Conservation (phyloP, 2,329 filamentous ascomycete genomes). For the Hysterium pulicare region DNA sequence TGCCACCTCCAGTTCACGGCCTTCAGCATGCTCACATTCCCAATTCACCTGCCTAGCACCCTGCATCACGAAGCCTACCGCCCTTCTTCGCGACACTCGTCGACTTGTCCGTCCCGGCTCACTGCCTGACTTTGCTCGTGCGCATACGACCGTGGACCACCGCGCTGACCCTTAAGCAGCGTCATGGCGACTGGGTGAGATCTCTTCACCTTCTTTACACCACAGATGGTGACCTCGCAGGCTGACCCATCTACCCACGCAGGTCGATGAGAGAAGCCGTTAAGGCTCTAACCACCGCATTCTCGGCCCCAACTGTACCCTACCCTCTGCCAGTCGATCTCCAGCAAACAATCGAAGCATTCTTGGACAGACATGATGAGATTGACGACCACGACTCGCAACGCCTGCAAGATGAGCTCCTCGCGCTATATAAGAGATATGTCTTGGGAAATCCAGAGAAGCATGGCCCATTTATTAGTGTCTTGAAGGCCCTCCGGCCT, state of each 20-base stretch:
- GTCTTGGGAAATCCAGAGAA: constrained; percentile 57
- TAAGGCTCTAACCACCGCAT: constrained; percentile 44
- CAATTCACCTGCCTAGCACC: too few relatives aligned
- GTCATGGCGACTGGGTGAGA: too few relatives aligned
- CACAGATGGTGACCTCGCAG: too few relatives aligned
- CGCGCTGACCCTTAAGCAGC: too few relatives aligned
- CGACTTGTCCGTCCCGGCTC: too few relatives aligned
- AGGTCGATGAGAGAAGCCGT: constrained; percentile 50
- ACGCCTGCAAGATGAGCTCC: constrained; percentile 69
- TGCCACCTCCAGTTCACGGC: too few relatives aligned
- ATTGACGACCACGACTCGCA: constrained; percentile 68
- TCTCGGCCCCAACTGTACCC: constrained; percentile 39
- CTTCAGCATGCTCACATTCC: too few relatives aligned
- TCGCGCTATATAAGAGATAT: constrained; percentile 62
- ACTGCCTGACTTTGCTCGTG: too few relatives aligned
- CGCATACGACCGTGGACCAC: too few relatives aligned
- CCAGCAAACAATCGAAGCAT: constrained; percentile 59
- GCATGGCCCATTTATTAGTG: constrained; percentile 65
- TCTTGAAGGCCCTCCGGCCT: constrained; percentile 63
- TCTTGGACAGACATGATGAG: constrained; percentile 64
- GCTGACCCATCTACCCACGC: constrained; percentile 9
- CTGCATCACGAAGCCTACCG: too few relatives aligned
- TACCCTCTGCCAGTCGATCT: constrained; percentile 66
- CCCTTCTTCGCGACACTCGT: too few relatives aligned
- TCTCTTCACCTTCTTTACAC: too few relatives aligned